Conservation (phyloP, 306 rosid species). For the Crataegus laevigata region DNA sequence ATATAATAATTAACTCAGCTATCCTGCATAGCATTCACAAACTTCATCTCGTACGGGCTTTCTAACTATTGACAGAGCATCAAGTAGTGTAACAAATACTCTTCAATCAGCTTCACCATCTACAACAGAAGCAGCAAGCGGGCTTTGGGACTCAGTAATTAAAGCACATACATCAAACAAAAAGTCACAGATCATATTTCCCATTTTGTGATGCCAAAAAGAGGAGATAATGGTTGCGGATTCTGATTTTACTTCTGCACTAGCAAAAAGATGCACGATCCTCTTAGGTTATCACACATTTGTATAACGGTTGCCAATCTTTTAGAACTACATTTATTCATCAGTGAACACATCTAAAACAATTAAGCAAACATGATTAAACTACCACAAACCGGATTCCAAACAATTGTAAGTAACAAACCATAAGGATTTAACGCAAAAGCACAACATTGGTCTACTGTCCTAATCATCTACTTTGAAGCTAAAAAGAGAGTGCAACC, state of each 20-base stretch:
- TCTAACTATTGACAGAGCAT: slow-evolving; percentile 11
- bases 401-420: not conserved
- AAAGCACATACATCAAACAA: slow-evolving; percentile 8
- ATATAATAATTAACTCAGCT: slow-evolving; percentile 12
- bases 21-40: slow-evolving; percentile 12
- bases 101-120: slow-evolving; percentile 16
- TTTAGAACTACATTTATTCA: too few species aligned
- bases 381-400: not conserved
- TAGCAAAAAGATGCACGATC: not conserved
- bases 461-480: not conserved
- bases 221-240: not conserved
- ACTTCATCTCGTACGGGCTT: slow-evolving; percentile 7
- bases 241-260: not conserved
- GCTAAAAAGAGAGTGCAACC: too few species aligned
- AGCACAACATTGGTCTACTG: not conserved
- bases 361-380: too few species aligned
- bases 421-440: not conserved
- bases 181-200: not conserved
- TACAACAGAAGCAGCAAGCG: not conserved
- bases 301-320: not conserved
- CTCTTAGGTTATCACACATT: not conserved
- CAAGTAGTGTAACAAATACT: slow-evolving; percentile 6
- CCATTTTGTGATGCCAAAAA: not conserved
- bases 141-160: slow-evolving; percentile 12
- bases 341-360: too few species aligned